Base-by-base conservation (phyloP, 139 green algal species). In the Haematococcus lacustris region DNA sequence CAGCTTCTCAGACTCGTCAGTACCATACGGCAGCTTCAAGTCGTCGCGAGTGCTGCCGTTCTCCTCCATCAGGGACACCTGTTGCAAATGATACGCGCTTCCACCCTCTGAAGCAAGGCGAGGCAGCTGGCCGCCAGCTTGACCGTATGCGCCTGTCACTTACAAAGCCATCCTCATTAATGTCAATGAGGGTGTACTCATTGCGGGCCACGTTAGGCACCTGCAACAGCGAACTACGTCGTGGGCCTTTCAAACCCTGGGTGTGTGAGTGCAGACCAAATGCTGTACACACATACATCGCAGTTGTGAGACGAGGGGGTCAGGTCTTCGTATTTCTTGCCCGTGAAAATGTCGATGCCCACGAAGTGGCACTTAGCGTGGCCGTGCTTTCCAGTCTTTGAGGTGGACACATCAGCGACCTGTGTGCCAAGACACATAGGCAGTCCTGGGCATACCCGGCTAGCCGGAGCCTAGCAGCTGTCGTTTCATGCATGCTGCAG, bases 321-420 rank as follows among this genome's bases (percentile, higher is more conserved):
- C 85, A 99, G 92, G 70, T 98, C 94, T 82, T 99, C 96, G 71
- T 96, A 88, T 86, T 99, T 99, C 92, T 98, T 99, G 79, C 85
- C 85, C 39, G 92, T 98, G 91, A 98, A 99, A 76, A 99, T 98
- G 76, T 98, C 94, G 51, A 96, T 90, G 47, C 78, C 93, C 3
- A 92, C 81, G 75, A 99, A 99, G 80, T 97, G 90, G 83, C 96
- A 99, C 92, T 99, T 99, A 47, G 96, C 96, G 87, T 98, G 92
- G 66, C 96, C 96, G 92, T 99, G 96, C 93, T 99, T 99, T 75
- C 96, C 96, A 37, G 96, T 99, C 91, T 99, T 99, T 66, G 96
- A 99, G 64, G 96, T 99, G 51, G 95, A 96, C 67, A 99, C 95
- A 71, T 99, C 96, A 30, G 93, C 86, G 1, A 99, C 95, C 93